These are phyloP conservation scores for Dovyalis caffra DNA, from an alignment of 345 rosid species.

Conservation along the genomic window DNA sequence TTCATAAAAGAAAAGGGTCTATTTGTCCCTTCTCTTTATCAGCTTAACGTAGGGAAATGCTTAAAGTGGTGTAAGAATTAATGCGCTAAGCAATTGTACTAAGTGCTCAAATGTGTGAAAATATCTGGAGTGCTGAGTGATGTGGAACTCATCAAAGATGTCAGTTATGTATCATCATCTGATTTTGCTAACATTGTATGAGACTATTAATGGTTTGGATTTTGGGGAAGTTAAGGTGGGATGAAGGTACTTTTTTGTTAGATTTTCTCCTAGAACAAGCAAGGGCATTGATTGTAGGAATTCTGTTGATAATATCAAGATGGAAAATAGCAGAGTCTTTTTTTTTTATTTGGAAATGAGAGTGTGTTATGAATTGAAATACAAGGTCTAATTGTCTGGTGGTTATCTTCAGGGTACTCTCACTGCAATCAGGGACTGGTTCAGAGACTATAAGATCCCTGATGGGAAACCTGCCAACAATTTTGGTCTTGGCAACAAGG, in stretches of 20 bases:
- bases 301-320: neutral
- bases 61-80: neutral
- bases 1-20: neutral
- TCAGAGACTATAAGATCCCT: constrained; percentile 93
- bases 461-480: constrained; percentile 98
- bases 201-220: neutral
- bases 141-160: neutral
- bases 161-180: neutral
- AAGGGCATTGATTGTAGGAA: neutral
- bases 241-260: neutral
- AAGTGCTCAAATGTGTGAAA: neutral
- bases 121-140: neutral
- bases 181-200: neutral
- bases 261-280: neutral
- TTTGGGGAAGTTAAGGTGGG: neutral
- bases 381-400: neutral
- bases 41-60: neutral
- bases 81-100: neutral
- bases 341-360: neutral
- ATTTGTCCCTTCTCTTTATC: neutral
- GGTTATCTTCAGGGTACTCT: constrained; percentile 69
- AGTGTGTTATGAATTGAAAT: neutral
- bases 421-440: constrained; percentile 88
- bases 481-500: constrained; percentile 92
- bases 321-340: no score